phyloP scores from a whole-genome alignment of 1,139 yeast species.

The Meyerozyma elateridarum region DNA sequence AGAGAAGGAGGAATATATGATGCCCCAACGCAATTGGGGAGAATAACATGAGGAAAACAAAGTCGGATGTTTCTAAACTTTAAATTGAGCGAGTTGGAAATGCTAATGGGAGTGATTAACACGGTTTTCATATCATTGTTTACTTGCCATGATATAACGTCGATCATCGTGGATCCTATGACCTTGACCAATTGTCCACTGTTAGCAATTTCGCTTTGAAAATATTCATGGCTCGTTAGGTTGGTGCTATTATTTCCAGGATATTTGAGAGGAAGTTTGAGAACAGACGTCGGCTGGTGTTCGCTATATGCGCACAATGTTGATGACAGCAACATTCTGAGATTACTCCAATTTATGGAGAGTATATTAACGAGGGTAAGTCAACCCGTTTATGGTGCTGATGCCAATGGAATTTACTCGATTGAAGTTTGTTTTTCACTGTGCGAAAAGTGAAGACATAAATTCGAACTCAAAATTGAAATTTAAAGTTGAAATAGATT shows the following conservation, averaged over 20 bases:
- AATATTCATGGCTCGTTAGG: slow-evolving; percentile 17
- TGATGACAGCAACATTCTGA: neutral
- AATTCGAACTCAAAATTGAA: too few species aligned
- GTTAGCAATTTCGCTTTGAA: slow-evolving; percentile 18
- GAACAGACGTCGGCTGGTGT: slow-evolving; percentile 18
- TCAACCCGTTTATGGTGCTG: too few species aligned
- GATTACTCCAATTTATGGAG: too few species aligned
- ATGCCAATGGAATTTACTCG: too few species aligned
- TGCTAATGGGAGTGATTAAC: slow-evolving; percentile 26
- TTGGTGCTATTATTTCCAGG: slow-evolving; percentile 7
- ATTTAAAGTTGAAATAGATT: too few species aligned
- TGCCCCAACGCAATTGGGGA: slow-evolving; percentile 20
- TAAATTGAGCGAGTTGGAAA: slow-evolving; percentile 20
- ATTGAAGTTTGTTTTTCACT: too few species aligned
- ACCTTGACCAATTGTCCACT: slow-evolving; percentile 25
- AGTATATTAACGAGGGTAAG: too few species aligned
- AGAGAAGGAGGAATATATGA: too few species aligned
- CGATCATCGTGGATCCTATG: slow-evolving; percentile 16
- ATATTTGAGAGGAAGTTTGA: slow-evolving; percentile 33
- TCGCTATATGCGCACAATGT: slow-evolving; percentile 18
- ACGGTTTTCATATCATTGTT: slow-evolving; percentile 28
- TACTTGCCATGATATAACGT: slow-evolving; percentile 24
- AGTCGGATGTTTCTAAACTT: slow-evolving; percentile 25
- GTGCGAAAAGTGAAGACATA: too few species aligned
- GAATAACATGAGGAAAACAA: slow-evolving; percentile 26